Percentiles rank a stretch among this genome's conserved stretches.
phyloP scores from a whole-genome alignment of 345 rosid genomes.

The Clausena lansium region DNA sequence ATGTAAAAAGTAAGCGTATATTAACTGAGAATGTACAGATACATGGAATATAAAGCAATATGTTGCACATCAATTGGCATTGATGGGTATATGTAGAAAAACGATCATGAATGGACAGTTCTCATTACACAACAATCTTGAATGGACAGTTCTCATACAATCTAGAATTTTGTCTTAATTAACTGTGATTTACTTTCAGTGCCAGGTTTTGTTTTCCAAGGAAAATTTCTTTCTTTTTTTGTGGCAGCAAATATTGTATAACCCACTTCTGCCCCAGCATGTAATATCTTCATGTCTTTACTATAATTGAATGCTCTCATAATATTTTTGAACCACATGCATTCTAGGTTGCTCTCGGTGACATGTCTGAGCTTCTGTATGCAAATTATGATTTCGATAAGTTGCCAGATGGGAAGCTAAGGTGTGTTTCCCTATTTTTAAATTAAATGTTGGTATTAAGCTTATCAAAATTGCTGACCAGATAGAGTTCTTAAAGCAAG shows the following conservation, averaged over 20 bases:
- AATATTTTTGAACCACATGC: constrained; percentile 1
- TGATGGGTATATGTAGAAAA: background rate
- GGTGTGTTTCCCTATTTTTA: constrained; percentile 37
- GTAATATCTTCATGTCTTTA: background rate
- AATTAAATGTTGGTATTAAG: background rate
- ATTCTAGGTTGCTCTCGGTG: constrained; percentile 85
- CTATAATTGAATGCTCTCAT: constrained; percentile 1
- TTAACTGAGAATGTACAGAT: background rate
- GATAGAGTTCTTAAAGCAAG: background rate
- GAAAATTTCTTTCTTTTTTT: background rate
- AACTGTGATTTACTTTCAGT: background rate
- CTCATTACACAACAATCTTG: background rate
- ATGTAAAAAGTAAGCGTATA: background rate
- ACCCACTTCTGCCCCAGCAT: background rate
- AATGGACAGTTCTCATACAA: background rate
- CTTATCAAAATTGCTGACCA: background rate
- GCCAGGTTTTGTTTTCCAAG: background rate
- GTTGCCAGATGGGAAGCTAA: constrained; percentile 75
- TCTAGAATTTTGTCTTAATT: background rate
- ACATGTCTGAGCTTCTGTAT: constrained; percentile 64
- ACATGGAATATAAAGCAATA: background rate
- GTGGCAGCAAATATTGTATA: background rate
- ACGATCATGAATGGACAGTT: background rate
- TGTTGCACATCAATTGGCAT: background rate
- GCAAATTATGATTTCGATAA: constrained; percentile 69